phyloP scores from a whole-genome alignment of 208 protist species.

The Acanthamoeba sp. region DNA sequence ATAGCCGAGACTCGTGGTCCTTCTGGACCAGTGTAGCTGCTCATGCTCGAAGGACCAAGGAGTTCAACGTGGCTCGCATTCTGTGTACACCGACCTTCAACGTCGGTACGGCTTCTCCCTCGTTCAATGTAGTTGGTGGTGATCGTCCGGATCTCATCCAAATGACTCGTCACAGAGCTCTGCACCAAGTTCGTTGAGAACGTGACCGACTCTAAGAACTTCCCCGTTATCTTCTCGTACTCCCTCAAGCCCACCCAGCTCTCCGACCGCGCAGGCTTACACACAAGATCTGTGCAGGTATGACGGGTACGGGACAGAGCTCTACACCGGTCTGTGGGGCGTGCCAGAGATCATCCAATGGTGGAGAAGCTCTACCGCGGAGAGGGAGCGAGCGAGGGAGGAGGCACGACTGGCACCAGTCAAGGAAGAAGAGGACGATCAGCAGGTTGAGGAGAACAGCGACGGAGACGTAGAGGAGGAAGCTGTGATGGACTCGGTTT shows the following conservation, averaged over 20 bases:
- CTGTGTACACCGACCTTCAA: not conserved
- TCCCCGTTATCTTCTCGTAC: not conserved
- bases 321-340: not conserved
- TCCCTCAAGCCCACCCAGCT: too few species aligned
- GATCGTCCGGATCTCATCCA: too few species aligned
- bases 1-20: not conserved
- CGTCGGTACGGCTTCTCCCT: not conserved
- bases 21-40: not conserved
- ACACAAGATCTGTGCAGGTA: not conserved
- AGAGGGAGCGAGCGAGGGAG: not conserved
- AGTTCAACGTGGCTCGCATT: not conserved
- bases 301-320: not conserved
- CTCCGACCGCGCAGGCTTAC: too few species aligned
- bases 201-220: not conserved
- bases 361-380: not conserved
- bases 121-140: too few species aligned
- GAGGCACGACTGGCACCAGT: not conserved
- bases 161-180: not conserved
- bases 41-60: not conserved
- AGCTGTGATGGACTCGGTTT: too few species aligned
- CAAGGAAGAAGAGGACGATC: not conserved
- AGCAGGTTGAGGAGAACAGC: not conserved
- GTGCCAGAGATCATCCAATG: not conserved
- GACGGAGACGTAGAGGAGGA: not conserved
- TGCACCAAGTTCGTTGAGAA: not conserved